Evolutionary conservation across 768 basidiomycete genomes (phyloP), one percentile per base, ranked within the genome.

Genomic region (Tricholoma furcatifolium): DNA sequence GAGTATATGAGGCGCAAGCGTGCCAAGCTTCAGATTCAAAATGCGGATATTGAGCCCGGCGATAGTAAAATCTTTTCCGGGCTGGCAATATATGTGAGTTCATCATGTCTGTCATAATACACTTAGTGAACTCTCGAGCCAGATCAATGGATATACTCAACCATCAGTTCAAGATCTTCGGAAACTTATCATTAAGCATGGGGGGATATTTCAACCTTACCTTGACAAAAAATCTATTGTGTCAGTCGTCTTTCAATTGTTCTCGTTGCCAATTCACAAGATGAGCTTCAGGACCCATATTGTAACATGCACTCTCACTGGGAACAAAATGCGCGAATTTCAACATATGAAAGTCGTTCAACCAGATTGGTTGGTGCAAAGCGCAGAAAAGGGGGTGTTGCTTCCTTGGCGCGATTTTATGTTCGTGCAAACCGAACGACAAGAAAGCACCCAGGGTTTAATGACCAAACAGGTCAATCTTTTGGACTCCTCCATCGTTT

Each of bases 1-100:
- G 86, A 94, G 63, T 98, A 97, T 64, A 93, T 97, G 91, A 69
- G 77, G 2, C 77, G 93, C 54, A 98, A 98, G 70, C 82, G 96
- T 2, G 87, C 88, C 27, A 98, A 98, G 67, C 67, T 98, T 44
- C 90, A 89, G 60, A 83, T 92, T 4, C 90, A 93, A 70, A 91
- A 93, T 55, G 65, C 69, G 1, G 69, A 71, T 20, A 62, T 80
- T 21, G 58, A 60, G 52, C 50, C 42, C 50, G 48, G 46, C 57
- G 2, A 56, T 60, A 7, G 56, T 17, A 74, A 36, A 65, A 74
- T 52, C 80, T 97, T 32, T 92, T 98, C 59, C 69, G 91, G 87
- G 0, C 59, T 95, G 23, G 74, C 86, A 0, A 84, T 98, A 43
- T 92, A 98, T 67, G 95, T 97, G 67, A 60, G 87, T 72, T 12